A percentile compares a stretch with the other conserved stretches of the same genome.
Conservation (phyloP, 2,329 filamentous ascomycete genomes). For the Rhexocercosporidium sp. region DNA sequence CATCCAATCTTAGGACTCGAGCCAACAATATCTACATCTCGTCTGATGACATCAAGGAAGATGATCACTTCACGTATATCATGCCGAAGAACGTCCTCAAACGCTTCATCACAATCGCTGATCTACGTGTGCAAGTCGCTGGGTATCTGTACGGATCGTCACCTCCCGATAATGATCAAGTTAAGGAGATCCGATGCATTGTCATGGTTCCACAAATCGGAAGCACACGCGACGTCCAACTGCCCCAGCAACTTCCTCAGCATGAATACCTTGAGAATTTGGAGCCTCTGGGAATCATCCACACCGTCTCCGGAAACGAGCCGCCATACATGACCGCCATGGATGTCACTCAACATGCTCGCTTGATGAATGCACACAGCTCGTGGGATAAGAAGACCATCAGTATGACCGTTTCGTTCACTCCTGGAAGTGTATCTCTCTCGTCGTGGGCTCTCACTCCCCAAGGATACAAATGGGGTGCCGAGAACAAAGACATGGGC, state of each 20-base stretch:
- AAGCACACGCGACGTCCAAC: conserved; percentile 86
- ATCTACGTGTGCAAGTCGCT: conserved; percentile 94
- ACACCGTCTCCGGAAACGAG: conserved; percentile 94
- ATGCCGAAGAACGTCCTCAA: conserved; percentile 99
- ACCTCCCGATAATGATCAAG: conserved; percentile 90
- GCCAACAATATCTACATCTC: conserved; percentile 99
- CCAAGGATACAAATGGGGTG: conserved; percentile 94
- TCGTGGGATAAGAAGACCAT: conserved; percentile 87
- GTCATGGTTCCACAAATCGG: conserved; percentile 98
- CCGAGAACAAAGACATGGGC: conserved; percentile 89
- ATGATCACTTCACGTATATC: conserved; percentile 89
- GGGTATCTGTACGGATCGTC: conserved; percentile 94
- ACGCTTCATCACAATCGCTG: conserved; percentile 96
- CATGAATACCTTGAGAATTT: conserved; percentile 87
- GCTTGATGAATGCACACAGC: conserved; percentile 82
- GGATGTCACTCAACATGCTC: conserved; percentile 93
- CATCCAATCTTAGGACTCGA: conserved; percentile 89
- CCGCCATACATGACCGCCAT: conserved; percentile 94
- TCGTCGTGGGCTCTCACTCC: conserved; percentile 93
- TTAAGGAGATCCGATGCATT: conserved; percentile 96
- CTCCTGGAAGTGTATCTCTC: conserved; percentile 92
- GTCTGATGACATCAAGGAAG: conserved; percentile 88
- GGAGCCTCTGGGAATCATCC: conserved; percentile 92
- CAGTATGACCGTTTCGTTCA: conserved; percentile 95
- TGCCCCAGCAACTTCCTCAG: conserved; percentile 87